Percentiles rank a stretch among this genome's conserved stretches.
These are phyloP conservation scores for Ciborinia camelliae DNA, from an alignment of 2,329 filamentous ascomycete genomes.

Conservation along the genomic window DNA sequence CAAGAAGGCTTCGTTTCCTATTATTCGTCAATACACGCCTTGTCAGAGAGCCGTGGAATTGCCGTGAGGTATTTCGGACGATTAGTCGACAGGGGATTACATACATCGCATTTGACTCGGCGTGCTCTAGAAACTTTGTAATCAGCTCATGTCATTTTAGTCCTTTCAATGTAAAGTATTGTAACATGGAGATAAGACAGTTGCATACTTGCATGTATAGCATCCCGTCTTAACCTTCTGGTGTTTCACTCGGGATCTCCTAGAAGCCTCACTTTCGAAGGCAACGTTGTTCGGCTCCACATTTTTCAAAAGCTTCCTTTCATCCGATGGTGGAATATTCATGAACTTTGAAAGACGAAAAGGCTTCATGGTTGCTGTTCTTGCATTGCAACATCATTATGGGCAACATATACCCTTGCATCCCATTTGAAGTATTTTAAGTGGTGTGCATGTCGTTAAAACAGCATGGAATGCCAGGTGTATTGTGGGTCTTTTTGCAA, in stretches of 20 bases:
- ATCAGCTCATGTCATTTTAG: conserved; percentile 9
- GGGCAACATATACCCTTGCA: neutral
- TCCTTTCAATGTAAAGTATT: neutral
- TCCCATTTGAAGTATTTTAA: neutral
- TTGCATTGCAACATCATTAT: conserved; percentile 6
- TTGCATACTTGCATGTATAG: conserved; percentile 16
- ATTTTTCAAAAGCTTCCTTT: neutral
- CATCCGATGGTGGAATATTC: neutral
- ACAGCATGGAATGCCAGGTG: neutral
- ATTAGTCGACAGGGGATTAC: neutral
- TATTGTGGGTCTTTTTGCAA: neutral
- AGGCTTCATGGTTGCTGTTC: conserved; percentile 8
- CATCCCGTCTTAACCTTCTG: conserved; percentile 17
- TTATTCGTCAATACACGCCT: neutral
- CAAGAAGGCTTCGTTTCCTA: conserved; percentile 28
- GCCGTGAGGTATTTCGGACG: neutral
- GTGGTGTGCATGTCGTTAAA: conserved; percentile 2
- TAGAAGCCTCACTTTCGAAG: neutral
- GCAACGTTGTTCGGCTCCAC: neutral
- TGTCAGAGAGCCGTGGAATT: neutral
- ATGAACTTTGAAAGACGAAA: conserved; percentile 15
- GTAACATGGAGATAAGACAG: conserved; percentile 4
- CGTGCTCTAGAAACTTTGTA: neutral
- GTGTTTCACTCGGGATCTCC: conserved; percentile 5
- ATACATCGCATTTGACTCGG: conserved; percentile 18